phyloP scores from a whole-genome alignment of 768 basidiomycete species.

The Lentinula raphanica region DNA sequence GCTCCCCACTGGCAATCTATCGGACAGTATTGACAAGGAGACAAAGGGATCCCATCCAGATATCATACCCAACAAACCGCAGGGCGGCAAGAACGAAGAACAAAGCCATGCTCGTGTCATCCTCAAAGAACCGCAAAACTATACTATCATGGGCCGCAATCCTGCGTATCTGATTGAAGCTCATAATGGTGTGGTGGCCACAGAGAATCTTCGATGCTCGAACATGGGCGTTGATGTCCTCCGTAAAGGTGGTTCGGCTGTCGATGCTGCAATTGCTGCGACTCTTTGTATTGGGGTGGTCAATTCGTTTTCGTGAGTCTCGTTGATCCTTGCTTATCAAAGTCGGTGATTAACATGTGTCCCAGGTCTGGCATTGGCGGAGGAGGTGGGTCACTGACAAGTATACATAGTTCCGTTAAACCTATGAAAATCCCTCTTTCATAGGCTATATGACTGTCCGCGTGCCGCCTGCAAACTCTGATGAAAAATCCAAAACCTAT shows the following conservation, averaged over 20 bases:
- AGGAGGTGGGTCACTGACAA: constrained; percentile 29
- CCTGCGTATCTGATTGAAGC: constrained; percentile 52
- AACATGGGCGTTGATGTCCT: constrained; percentile 53
- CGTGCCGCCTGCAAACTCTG: constrained; percentile 31
- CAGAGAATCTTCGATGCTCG: constrained; percentile 61
- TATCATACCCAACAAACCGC: neutral
- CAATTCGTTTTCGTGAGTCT: constrained; percentile 58
- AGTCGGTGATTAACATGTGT: neutral
- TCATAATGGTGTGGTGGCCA: constrained; percentile 56
- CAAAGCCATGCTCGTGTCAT: neutral
- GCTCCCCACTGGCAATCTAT: no score
- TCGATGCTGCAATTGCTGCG: constrained; percentile 59
- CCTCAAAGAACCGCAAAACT: neutral
- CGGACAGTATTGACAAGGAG: no score
- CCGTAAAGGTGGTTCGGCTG: constrained; percentile 59
- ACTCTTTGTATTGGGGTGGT: constrained; percentile 53
- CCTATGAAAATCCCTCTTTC: neutral
- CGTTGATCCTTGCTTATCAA: neutral
- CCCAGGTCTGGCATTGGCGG: constrained; percentile 49
- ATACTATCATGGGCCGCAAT: neutral
- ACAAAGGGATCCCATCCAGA: neutral
- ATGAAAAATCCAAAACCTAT: constrained; percentile 27
- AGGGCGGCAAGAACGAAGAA: no score
- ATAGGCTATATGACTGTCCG: constrained; percentile 49
- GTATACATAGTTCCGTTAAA: neutral